Conservation (phyloP, 164 flowering plant genomes). For the Chimonanthus praecox region DNA sequence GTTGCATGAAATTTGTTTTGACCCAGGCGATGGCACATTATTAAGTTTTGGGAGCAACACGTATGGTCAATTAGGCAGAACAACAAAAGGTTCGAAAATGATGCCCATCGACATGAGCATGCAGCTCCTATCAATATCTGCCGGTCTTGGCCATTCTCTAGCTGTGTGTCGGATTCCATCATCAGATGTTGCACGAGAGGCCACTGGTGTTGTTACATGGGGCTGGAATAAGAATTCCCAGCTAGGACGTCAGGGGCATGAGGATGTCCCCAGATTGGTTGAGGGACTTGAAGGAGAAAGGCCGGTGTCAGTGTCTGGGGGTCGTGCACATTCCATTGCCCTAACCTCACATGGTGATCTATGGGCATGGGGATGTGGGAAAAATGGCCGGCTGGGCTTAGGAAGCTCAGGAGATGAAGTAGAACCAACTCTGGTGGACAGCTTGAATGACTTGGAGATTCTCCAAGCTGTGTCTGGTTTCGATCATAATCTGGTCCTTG, state of each 20-base stretch:
- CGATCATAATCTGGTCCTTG: slow-evolving; percentile 65
- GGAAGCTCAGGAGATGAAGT: slow-evolving; percentile 71
- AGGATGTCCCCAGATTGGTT: slow-evolving; percentile 22
- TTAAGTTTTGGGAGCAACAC: slow-evolving; percentile 75
- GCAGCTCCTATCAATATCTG: slow-evolving; percentile 41
- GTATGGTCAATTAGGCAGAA: slow-evolving; percentile 82
- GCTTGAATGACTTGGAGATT: slow-evolving; percentile 39
- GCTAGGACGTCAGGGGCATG: slow-evolving; percentile 60
- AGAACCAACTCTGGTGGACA: slow-evolving; percentile 57
- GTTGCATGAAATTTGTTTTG: not conserved
- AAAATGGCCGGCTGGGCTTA: slow-evolving; percentile 77
- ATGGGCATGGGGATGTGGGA: slow-evolving; percentile 86
- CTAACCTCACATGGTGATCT: slow-evolving; percentile 50
- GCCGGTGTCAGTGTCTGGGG: slow-evolving; percentile 50
- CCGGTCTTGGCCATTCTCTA: slow-evolving; percentile 89
- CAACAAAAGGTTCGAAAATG: slow-evolving; percentile 32
- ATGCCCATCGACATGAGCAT: slow-evolving; percentile 42
- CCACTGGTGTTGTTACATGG: slow-evolving; percentile 46
- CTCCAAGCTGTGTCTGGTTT: slow-evolving; percentile 66
- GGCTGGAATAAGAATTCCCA: slow-evolving; percentile 78
- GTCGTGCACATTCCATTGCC: slow-evolving; percentile 75
- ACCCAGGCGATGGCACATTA: slow-evolving; percentile 57
- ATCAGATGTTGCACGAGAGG: slow-evolving; percentile 15
- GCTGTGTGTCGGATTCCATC: slow-evolving; percentile 44
- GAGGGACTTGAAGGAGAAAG: slow-evolving; percentile 42